These are phyloP conservation scores for Sporothrix humicola DNA, from an alignment of 2,329 filamentous ascomycete genomes.

Conservation along the genomic window DNA sequence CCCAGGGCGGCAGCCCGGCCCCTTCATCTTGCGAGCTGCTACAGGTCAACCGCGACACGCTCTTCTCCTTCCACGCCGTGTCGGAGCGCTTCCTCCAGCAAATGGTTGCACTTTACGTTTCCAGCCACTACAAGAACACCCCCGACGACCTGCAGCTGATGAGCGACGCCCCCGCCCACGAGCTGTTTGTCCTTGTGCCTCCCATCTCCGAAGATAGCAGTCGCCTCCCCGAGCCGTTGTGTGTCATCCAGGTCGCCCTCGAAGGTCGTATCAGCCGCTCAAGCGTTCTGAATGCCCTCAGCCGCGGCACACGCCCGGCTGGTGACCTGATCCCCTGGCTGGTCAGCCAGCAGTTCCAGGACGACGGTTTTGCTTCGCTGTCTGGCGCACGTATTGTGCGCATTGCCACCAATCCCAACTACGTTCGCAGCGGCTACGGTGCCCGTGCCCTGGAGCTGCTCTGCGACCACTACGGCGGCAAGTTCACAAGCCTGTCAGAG, in stretches of 20 bases:
- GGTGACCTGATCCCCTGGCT: constrained; percentile 98
- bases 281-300: constrained; percentile 88
- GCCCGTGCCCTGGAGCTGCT: constrained; percentile 86
- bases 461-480: constrained; percentile 91
- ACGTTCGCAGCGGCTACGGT: constrained; percentile 90
- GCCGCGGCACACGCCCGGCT: constrained; percentile 83
- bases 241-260: constrained; percentile 90
- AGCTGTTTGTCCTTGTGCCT: constrained; percentile 91
- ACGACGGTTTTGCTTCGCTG: constrained; percentile 91
- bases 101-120: constrained; percentile 97
- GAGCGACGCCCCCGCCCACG: constrained; percentile 96
- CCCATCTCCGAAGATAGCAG: constrained; percentile 78
- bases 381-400: constrained; percentile 91
- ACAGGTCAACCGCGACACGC: constrained; percentile 92
- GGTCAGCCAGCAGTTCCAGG: constrained; percentile 96
- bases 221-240: constrained; percentile 87
- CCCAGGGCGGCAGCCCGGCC: constrained; percentile 80
- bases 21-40: constrained; percentile 90
- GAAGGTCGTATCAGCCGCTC: constrained; percentile 94
- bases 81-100: constrained; percentile 97
- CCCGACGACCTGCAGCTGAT: constrained; percentile 98
- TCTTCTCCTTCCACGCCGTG: constrained; percentile 97
- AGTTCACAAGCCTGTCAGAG: constrained; percentile 84
- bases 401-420: constrained; percentile 96
- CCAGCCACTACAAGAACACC: constrained; percentile 97